These are phyloP conservation scores for Pelargonium myrrhifolium DNA, from an alignment of 441 rosid genomes.

Conservation along the genomic window DNA sequence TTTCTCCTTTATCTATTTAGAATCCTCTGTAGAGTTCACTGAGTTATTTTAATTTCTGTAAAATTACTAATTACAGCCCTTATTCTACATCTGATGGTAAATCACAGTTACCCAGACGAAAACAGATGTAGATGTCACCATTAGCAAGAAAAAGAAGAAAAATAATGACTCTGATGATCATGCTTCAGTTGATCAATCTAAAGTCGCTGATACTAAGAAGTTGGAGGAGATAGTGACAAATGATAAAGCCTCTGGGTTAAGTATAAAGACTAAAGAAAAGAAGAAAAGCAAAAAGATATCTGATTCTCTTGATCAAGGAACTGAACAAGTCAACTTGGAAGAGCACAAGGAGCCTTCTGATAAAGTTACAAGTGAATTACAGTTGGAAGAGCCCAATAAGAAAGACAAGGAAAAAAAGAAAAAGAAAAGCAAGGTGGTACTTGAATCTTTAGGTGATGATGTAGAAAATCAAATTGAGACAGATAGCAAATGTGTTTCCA, in stretches of 20 bases:
- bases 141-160: constrained; percentile 24
- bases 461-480: not conserved
- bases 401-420: constrained; percentile 34
- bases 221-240: constrained; percentile 5
- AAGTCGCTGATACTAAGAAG: constrained; percentile 10
- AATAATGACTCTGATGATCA: constrained; percentile 14
- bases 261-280: constrained; percentile 26
- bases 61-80: not conserved
- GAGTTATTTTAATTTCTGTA: not conserved
- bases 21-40: not conserved
- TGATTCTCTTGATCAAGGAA: constrained; percentile 17
- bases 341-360: constrained; percentile 17
- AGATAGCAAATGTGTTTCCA: constrained; percentile 15
- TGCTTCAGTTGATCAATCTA: constrained; percentile 14
- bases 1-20: not conserved
- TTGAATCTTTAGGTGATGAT: constrained; percentile 16
- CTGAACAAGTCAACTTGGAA: constrained; percentile 15
- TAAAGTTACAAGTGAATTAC: constrained; percentile 8
- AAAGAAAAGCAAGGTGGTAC: constrained; percentile 28
- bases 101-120: constrained; percentile 18
- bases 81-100: constrained; percentile 10
- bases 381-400: constrained; percentile 16
- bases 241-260: constrained; percentile 12
- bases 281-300: constrained; percentile 25
- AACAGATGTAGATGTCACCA: constrained; percentile 8